These are phyloP conservation scores for Entelexis paramagnoliae DNA, from an alignment of 1,139 yeast genomes.

Conservation along the genomic window DNA sequence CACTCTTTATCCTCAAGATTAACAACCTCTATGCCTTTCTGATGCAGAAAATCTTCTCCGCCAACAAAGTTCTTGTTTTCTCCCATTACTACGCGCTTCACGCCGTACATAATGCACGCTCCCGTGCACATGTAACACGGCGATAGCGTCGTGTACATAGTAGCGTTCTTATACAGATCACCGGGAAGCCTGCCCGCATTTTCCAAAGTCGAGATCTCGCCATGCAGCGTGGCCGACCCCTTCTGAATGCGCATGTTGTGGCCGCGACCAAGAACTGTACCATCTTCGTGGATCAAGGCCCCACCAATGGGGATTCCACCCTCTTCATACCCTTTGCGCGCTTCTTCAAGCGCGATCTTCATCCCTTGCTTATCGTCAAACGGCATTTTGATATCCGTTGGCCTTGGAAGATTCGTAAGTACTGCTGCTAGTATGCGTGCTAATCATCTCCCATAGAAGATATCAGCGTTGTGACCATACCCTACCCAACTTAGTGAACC, in stretches of 20 bases:
- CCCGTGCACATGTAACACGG: constrained; percentile 96
- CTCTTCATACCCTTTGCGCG: constrained; percentile 43
- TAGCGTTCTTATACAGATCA: constrained; percentile 45
- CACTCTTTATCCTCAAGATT: constrained; percentile 63
- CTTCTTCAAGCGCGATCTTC: constrained; percentile 32
- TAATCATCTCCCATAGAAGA: neutral
- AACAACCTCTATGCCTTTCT: constrained; percentile 64
- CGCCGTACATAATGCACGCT: constrained; percentile 78
- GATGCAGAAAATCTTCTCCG: constrained; percentile 56
- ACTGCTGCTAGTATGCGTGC: too few relatives aligned
- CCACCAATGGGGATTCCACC: constrained; percentile 92
- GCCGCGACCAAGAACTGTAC: constrained; percentile 72
- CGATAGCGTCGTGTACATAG: constrained; percentile 78
- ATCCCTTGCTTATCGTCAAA: constrained; percentile 25
- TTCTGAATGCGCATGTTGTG: constrained; percentile 84
- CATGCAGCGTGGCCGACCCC: constrained; percentile 65
- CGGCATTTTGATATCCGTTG: neutral
- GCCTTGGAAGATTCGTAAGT: too few relatives aligned
- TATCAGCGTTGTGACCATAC: too few relatives aligned
- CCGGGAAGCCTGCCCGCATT: constrained; percentile 77
- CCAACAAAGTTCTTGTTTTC: constrained; percentile 76
- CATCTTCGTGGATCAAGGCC: constrained; percentile 63
- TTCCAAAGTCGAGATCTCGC: constrained; percentile 81
- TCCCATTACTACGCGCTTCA: constrained; percentile 76
- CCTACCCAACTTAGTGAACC: too few relatives aligned